Evolutionary conservation across 306 rosid genomes (phyloP).

Genomic region (Castanopsis chinensis): DNA sequence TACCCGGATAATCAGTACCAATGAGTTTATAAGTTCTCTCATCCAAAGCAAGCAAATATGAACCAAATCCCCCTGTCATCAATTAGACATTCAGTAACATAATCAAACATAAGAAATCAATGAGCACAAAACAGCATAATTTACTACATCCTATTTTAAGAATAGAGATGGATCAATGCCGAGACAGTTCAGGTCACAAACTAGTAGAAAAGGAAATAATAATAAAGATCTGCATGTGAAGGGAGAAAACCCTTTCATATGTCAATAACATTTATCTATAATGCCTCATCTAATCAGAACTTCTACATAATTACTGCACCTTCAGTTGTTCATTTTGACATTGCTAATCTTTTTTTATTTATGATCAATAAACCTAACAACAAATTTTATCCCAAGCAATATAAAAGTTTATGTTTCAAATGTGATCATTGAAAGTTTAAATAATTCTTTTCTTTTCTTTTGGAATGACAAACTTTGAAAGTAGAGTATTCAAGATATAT

Average conservation of each 20-base stretch:
- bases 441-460: too few species aligned
- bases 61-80: conserved; percentile 83
- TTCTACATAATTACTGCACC: background rate
- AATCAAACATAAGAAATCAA: background rate
- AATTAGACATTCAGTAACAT: conserved; percentile 8
- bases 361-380: too few species aligned
- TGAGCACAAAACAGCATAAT: background rate
- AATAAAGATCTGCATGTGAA: too few species aligned
- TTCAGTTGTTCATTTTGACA: background rate
- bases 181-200: background rate
- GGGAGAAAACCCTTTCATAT: background rate
- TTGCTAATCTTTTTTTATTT: background rate
- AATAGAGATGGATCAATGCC: background rate
- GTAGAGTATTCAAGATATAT: too few species aligned
- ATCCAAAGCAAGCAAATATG: conserved; percentile 85
- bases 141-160: background rate
- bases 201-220: too few species aligned
- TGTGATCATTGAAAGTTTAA: too few species aligned
- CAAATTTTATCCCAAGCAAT: too few species aligned
- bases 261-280: background rate
- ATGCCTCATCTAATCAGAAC: background rate
- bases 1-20: conserved; percentile 90
- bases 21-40: conserved; percentile 74
- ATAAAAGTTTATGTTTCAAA: too few species aligned
- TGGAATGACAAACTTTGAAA: too few species aligned